A percentile compares a stretch with the other conserved stretches of the same genome.
Evolutionary conservation across 169 alveolate species (phyloP).

Genomic region (Plasmodium coatneyi): DNA sequence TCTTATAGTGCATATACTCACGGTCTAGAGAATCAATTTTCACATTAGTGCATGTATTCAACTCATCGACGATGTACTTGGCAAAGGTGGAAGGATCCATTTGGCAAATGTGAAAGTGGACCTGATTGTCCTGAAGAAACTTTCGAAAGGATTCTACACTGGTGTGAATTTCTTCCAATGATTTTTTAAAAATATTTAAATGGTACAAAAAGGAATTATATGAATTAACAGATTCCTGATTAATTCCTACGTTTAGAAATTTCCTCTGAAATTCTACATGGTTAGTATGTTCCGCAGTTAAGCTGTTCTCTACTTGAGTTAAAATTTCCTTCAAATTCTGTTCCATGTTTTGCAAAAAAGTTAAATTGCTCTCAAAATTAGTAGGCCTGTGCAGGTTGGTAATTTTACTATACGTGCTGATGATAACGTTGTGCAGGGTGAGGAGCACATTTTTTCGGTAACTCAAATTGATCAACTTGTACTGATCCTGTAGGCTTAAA

Average conservation of each 20-base stretch:
- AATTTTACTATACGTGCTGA: constrained; percentile 15
- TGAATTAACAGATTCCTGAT: constrained; percentile 61
- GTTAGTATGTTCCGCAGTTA: constrained; percentile 20
- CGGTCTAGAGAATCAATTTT: constrained; percentile 25
- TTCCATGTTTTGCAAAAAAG: constrained; percentile 15
- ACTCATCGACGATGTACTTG: neutral
- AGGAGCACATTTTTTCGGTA: constrained; percentile 35
- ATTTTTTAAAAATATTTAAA: constrained; percentile 26
- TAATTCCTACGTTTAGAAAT: constrained; percentile 23
- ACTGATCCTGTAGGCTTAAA: constrained; percentile 34
- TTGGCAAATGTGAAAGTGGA: constrained; percentile 40
- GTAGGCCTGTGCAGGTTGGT: constrained; percentile 14
- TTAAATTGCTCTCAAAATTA: neutral
- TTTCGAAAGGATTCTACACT: constrained; percentile 2
- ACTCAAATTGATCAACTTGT: constrained; percentile 25
- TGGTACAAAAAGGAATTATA: constrained; percentile 51
- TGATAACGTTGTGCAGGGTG: constrained; percentile 10
- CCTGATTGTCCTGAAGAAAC: constrained; percentile 26
- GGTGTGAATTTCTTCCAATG: constrained; percentile 7
- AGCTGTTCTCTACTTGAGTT: constrained; percentile 30
- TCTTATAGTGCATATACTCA: constrained; percentile 10
- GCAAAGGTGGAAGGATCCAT: constrained; percentile 32
- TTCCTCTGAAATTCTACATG: constrained; percentile 64
- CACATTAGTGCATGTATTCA: constrained; percentile 14
- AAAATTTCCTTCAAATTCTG: constrained; percentile 27